Evolutionary conservation across 805 yeast species (phyloP), one percentile per base, ranked within the genome.

Genomic region (Candida boidinii): DNA sequence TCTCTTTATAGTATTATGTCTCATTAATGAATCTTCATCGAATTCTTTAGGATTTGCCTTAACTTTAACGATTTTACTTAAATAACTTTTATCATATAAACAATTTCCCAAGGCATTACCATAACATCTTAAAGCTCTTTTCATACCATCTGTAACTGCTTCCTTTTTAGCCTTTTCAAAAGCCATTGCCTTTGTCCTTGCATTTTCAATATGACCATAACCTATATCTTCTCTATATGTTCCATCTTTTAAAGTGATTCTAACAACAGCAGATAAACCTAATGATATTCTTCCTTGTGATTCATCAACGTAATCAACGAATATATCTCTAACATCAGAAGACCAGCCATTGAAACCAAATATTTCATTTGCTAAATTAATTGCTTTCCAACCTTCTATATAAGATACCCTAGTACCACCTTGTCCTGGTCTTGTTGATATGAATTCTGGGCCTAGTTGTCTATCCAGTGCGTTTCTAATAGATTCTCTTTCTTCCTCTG

Each of bases 311-410:
- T 70, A 83, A 50, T 83, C 94, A 13, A 82, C 79, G 19, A 70
- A 75, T 12, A 76, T 69, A 27, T 64, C 66, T 38, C 73, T 71
- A 5, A 83, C 68, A 45, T 82, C 90, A 0, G 87, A 76, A 42
- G 68, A 65, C 94, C 94, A 83, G 1, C 92, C 92, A 48, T 81
- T 76, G 45, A 79, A 82, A 0, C 94, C 94, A 64, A 83, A 82
- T 3, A 83, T 76, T 44, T 78, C 80, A 47, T 83, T 83, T 11
- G 94, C 94, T 29, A 83, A 54, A 47, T 79, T 79, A 24, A 83
- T 68, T 2, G 84, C 90, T 49, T 74, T 79, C 87, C 90, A 82
- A 1, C 94, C 94, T 54, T 82, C 92, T 26, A 83, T 67, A 45
- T 83, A 82, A 2, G 81, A 75, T 4, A 83, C 83, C 34, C 70